Base-by-base conservation (phyloP, 768 basidiomycete species). In the Hygrophorus russula region DNA sequence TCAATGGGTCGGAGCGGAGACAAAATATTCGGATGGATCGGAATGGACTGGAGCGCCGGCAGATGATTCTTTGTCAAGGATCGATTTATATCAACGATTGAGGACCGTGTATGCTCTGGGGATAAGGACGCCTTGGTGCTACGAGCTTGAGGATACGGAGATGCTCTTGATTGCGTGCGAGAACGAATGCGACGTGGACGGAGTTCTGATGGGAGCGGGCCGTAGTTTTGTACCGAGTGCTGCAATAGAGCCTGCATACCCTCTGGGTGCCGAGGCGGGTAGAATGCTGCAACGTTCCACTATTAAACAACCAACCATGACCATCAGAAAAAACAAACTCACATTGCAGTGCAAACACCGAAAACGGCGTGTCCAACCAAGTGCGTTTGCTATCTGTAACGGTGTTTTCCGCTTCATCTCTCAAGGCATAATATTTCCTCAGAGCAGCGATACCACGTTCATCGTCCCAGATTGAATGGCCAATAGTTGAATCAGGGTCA, bases 301-400 rank as follows among this genome's bases (percentile, higher is more conserved):
- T 50, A 35, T 52, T 49, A 18, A 56, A 30, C 2, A 48, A 36
- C n/a, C 17, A 11, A 36, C 32, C 2, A 5, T 12, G 13, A 37
- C n/a, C 4, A 14, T 4, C 9, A 46, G 18, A 3, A 24, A 27
- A 42, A n/a, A 13, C 27, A 29, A 10, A 69, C 80, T 62, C 53
- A 86, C 85, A 72, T 60, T 88, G 84, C 33, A 84, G 19, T 5
- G 80, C 79, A 39, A 71, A 85, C n/a, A 78, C 18, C 0, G 83
- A 87, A 51, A 82, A 79, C 0, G 82, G 74, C 0, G 85, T 89
- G 51, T 88, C 85, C 0, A 51, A 37, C 85, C 83, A 87, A 1
- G 58, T 49, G 8, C 66, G 69, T 57, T 74, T 68, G 53, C 85
- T 89, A 55, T 85, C 82, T 1, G 58, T 62, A 4, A 87, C 78